Evolutionary conservation across 768 basidiomycete genomes (phyloP).

Genomic region (Kwoniella mangroviensis): DNA sequence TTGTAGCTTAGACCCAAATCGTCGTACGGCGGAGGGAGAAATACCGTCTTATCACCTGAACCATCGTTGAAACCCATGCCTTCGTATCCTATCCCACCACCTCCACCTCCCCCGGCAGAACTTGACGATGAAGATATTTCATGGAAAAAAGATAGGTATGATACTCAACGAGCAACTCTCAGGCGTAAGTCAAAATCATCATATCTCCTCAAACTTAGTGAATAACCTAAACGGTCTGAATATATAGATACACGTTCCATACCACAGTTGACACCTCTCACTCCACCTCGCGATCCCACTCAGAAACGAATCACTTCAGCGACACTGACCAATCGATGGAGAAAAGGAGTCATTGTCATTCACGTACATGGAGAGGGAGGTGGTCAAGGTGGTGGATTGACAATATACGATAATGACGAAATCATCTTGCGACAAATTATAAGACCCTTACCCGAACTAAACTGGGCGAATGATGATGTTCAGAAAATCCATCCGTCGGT

Average conservation of each 20-base stretch:
- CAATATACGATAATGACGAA: conserved; percentile 16
- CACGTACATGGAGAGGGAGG: conserved; percentile 15
- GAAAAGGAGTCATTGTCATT: conserved; percentile 8
- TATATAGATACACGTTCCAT: conserved; percentile 16
- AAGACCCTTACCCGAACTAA: conserved; percentile 4
- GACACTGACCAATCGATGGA: conserved; percentile 6
- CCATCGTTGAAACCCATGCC: background rate
- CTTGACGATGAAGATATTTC: background rate
- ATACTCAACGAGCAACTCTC: conserved; percentile 24
- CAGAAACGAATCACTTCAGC: conserved; percentile 2
- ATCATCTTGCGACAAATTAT: background rate
- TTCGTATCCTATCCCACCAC: background rate
- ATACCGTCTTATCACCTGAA: conserved; percentile 2
- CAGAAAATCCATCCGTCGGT: conserved; percentile 27
- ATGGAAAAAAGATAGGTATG: conserved; percentile 21
- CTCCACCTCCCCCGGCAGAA: background rate
- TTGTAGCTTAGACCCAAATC: conserved; percentile 18
- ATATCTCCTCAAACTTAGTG: background rate
- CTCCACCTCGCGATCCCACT: background rate
- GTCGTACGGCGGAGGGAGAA: conserved; percentile 13
- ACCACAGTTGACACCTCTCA: conserved; percentile 16
- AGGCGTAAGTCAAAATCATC: conserved; percentile 17
- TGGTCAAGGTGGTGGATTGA: conserved; percentile 14
- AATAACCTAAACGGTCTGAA: background rate
- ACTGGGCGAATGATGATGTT: conserved; percentile 16